Conservation (phyloP, 1,284 basidiomycete genomes). For the Phenoliferia sp. region DNA sequence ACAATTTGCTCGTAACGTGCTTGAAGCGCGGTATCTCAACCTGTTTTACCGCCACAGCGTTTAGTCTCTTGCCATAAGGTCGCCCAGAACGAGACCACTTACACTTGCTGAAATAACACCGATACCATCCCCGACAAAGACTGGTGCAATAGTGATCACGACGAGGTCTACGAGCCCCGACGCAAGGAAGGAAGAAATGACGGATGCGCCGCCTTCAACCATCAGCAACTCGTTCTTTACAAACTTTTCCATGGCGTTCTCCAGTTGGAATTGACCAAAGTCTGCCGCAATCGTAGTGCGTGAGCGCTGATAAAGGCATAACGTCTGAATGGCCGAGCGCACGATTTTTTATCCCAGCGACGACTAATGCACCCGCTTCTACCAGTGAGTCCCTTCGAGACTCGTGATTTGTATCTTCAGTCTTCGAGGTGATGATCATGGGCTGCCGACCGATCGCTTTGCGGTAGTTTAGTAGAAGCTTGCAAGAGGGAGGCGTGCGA, state of each 20-base stretch:
- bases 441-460: constrained; percentile 62
- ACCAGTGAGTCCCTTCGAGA: constrained; percentile 37
- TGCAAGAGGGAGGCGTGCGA: constrained; percentile 62
- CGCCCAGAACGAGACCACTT: neutral
- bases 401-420: constrained; percentile 31
- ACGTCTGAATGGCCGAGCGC: neutral
- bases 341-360: neutral
- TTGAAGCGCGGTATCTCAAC: constrained; percentile 23
- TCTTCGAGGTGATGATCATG: constrained; percentile 54
- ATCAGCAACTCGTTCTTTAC: constrained; percentile 62
- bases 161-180: constrained; percentile 59
- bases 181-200: constrained; percentile 72
- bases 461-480: constrained; percentile 65
- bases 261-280: neutral
- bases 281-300: neutral
- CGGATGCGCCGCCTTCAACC: constrained; percentile 87
- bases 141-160: constrained; percentile 77
- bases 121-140: constrained; percentile 70
- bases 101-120: constrained; percentile 43
- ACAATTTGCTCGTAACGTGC: constrained; percentile 34
- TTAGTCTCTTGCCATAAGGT: neutral
- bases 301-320: no score
- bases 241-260: no score
- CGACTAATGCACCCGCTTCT: constrained; percentile 52
- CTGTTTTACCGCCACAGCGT: neutral